phyloP scores from a whole-genome alignment of 2,329 filamentous ascomycete species.

The Incumbomyces lentus region DNA sequence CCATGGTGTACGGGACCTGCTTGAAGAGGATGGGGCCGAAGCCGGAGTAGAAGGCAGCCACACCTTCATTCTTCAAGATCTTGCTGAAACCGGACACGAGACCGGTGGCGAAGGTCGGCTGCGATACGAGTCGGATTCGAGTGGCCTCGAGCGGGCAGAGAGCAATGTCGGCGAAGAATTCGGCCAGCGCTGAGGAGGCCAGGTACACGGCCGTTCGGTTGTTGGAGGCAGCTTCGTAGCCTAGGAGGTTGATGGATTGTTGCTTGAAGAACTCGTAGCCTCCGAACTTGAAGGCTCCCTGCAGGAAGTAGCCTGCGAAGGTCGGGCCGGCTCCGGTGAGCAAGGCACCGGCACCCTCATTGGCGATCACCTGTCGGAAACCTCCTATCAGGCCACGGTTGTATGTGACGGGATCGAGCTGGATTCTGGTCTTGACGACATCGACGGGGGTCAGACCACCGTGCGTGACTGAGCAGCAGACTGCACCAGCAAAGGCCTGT shows the following conservation, averaged over 20 bases:
- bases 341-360: slow-evolving; percentile 77
- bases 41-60: slow-evolving; percentile 80
- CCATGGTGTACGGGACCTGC: slow-evolving; percentile 87
- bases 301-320: slow-evolving; percentile 83
- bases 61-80: slow-evolving; percentile 71
- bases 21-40: slow-evolving; percentile 84
- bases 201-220: slow-evolving; percentile 77
- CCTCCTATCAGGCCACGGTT: slow-evolving; percentile 79
- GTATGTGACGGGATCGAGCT: slow-evolving; percentile 82
- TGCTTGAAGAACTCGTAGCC: slow-evolving; percentile 97
- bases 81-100: slow-evolving; percentile 70
- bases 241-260: slow-evolving; percentile 70
- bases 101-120: slow-evolving; percentile 74
- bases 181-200: slow-evolving; percentile 50
- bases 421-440: slow-evolving; percentile 96
- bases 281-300: slow-evolving; percentile 88
- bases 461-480: slow-evolving; percentile 98
- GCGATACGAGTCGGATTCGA: slow-evolving; percentile 83
- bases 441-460: slow-evolving; percentile 94
- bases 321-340: slow-evolving; percentile 79
- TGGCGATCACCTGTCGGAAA: slow-evolving; percentile 74
- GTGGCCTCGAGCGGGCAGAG: slow-evolving; percentile 88
- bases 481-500: slow-evolving; percentile 77
- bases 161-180: slow-evolving; percentile 55
- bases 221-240: slow-evolving; percentile 64